These are phyloP conservation scores for Curvularia sp. DNA, from an alignment of 2,329 filamentous ascomycete genomes.

Conservation along the genomic window DNA sequence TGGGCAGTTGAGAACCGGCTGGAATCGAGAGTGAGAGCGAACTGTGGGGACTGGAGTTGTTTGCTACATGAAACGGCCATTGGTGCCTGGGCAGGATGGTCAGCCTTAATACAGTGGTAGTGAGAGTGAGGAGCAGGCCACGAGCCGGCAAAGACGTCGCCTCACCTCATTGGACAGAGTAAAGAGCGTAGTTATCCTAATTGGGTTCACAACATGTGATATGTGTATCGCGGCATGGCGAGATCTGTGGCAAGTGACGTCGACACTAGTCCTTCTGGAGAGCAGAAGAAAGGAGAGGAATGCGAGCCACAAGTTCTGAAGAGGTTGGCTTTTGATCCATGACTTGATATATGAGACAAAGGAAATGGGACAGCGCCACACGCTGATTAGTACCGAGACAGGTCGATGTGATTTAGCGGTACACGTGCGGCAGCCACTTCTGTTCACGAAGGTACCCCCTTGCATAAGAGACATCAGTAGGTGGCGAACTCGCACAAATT, in stretches of 20 bases:
- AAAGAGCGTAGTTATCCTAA: background rate
- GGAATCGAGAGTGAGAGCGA: background rate
- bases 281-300: background rate
- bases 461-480: constrained; percentile 8
- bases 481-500: background rate
- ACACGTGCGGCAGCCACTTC: constrained; percentile 1
- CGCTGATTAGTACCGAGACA: background rate
- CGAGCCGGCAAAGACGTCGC: background rate
- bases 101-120: background rate
- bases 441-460: constrained; percentile 7
- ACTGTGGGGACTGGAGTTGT: background rate
- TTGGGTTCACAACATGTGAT: background rate
- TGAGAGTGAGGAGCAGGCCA: background rate
- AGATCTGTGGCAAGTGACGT: background rate
- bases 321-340: background rate
- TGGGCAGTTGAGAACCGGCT: too few species aligned
- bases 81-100: background rate
- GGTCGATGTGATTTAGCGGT: constrained; percentile 4
- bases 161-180: background rate
- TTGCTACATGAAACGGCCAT: background rate
- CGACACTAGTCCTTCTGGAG: background rate
- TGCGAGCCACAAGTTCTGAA: background rate
- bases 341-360: constrained; percentile 14
- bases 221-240: background rate
- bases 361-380: constrained; percentile 14